These are phyloP conservation scores for Ormosia emarginata DNA, from an alignment of 306 rosid species.

Conservation along the genomic window DNA sequence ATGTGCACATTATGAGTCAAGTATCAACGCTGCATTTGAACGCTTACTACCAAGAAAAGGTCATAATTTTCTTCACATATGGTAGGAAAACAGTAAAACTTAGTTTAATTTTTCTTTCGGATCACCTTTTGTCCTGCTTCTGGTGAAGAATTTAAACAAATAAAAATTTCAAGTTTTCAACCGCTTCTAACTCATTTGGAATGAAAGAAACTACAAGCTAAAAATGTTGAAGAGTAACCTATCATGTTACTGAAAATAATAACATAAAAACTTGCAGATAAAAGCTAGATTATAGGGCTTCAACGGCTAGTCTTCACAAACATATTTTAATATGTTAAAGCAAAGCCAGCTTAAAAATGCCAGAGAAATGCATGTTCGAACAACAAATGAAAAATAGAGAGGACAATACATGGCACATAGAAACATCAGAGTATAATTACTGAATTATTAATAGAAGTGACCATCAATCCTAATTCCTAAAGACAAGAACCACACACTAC, in stretches of 20 bases:
- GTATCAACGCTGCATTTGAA: no score
- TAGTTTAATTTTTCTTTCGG: no score
- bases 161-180: background rate
- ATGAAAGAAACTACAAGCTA: background rate
- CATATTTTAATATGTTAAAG: background rate
- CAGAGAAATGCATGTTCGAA: background rate
- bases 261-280: background rate
- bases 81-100: no score
- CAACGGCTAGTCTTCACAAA: background rate
- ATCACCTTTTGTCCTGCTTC: background rate
- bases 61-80: no score
- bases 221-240: background rate
- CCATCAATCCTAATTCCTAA: background rate
- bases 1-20: no score
- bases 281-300: background rate
- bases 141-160: background rate
- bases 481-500: background rate
- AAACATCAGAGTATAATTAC: constrained; percentile 8
- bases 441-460: background rate
- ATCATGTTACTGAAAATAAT: background rate
- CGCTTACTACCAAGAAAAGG: no score
- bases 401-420: background rate
- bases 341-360: constrained; percentile 4
- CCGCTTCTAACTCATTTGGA: background rate
- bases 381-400: background rate